Evolutionary conservation across 306 rosid genomes (phyloP).

Genomic region (Medicago arabica): DNA sequence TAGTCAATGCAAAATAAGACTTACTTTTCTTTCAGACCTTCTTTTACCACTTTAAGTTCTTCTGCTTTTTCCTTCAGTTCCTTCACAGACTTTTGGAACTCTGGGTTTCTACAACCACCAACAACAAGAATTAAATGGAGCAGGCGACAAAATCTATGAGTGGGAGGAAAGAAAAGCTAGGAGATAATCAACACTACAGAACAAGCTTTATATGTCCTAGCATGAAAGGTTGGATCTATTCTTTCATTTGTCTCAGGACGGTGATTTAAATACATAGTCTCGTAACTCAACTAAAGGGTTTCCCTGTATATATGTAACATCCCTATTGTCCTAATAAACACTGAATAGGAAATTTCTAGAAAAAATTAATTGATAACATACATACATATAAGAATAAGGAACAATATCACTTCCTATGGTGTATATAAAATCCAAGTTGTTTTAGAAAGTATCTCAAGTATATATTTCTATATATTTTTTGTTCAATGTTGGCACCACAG

Average conservation of each 20-base stretch:
- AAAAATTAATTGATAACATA: not conserved
- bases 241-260: no score
- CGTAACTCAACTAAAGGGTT: no score
- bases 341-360: not conserved
- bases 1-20: conserved; percentile 30
- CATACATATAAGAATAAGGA: not conserved
- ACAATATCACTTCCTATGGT: not conserved
- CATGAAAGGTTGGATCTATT: no score
- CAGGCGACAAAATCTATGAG: not conserved
- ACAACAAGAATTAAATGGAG: conserved; percentile 13
- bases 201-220: not conserved
- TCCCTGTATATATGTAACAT: not conserved
- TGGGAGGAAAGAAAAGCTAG: not conserved
- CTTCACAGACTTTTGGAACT: conserved; percentile 79
- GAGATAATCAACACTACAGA: not conserved
- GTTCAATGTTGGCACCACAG: no score
- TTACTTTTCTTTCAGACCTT: conserved; percentile 80
- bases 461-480: no score
- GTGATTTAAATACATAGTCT: no score
- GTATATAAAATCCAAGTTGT: no score
- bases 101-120: conserved; percentile 61
- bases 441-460: no score
- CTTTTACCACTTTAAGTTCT: conserved; percentile 79
- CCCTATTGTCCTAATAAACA: conserved; percentile 4
- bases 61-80: conserved; percentile 79